Conservation (phyloP, 306 rosid species). For the Medicago arabica region DNA sequence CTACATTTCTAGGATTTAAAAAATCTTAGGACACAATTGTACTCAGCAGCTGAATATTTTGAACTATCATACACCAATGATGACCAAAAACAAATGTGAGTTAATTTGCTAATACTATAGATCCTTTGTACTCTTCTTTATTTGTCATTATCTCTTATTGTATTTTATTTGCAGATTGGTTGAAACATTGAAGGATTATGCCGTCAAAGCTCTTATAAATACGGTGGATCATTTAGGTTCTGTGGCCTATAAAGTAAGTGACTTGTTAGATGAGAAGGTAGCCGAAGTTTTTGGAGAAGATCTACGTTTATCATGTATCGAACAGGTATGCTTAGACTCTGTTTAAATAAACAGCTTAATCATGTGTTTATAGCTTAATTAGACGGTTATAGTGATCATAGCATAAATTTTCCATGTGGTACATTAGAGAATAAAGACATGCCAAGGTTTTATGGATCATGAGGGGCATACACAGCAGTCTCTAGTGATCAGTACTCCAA, state of each 20-base stretch:
- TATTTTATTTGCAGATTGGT: conserved; percentile 65
- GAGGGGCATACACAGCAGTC: conserved; percentile 91
- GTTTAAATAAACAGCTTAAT: background rate
- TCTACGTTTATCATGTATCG: conserved; percentile 83
- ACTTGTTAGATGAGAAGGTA: conserved; percentile 92
- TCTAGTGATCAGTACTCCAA: conserved; percentile 76
- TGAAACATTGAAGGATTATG: conserved; percentile 97
- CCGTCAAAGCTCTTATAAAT: conserved; percentile 93
- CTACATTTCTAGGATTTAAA: conserved; percentile 79
- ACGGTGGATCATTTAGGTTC: conserved; percentile 99
- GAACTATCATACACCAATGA: conserved; percentile 91
- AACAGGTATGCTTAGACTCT: conserved; percentile 62
- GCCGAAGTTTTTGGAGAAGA: conserved; percentile 86
- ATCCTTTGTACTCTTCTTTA: background rate
- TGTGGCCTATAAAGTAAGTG: conserved; percentile 87
- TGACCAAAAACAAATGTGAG: conserved; percentile 96
- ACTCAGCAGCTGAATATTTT: conserved; percentile 97
- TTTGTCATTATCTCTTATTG: conserved; percentile 27
- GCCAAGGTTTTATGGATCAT: conserved; percentile 83
- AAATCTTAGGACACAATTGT: conserved; percentile 83
- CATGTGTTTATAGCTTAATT: background rate
- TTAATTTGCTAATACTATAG: conserved; percentile 11
- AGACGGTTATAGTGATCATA: background rate
- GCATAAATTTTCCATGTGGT: conserved; percentile 28
- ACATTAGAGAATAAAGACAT: conserved; percentile 79